Percentiles rank a stretch among this genome's conserved stretches.
Evolutionary conservation across 2,329 filamentous ascomycete species (phyloP).

Genomic region (Sporothrix dimorphospora): DNA sequence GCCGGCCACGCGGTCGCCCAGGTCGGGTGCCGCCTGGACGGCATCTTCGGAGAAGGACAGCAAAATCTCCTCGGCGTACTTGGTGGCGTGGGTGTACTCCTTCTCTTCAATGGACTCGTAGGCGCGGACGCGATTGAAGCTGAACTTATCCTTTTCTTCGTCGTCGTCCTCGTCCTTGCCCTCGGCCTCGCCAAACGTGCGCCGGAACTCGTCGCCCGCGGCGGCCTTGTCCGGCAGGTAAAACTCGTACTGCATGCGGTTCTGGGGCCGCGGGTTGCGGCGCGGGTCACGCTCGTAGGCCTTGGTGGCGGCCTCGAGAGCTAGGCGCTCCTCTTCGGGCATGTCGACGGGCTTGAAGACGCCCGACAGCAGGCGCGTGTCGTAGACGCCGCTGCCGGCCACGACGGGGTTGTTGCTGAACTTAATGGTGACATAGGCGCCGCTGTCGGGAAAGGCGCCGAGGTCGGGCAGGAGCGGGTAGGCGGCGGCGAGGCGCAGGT

Average conservation of each 20-base stretch:
- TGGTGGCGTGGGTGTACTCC: constrained; percentile 59
- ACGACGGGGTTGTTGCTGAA: constrained; percentile 69
- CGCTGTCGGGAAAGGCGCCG: constrained; percentile 69
- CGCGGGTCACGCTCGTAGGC: constrained; percentile 60
- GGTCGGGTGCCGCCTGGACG: constrained; percentile 35
- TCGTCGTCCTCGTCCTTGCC: constrained; percentile 52
- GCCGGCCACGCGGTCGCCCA: constrained; percentile 45
- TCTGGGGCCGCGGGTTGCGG: constrained; percentile 58
- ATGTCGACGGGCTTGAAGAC: constrained; percentile 64
- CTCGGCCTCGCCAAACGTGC: constrained; percentile 63
- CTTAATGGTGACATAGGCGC: constrained; percentile 71
- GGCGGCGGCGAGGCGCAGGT: constrained; percentile 62
- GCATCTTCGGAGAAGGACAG: constrained; percentile 60
- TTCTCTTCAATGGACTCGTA: constrained; percentile 66
- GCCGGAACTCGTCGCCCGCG: constrained; percentile 59
- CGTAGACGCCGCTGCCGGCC: constrained; percentile 53
- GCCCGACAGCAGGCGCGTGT: constrained; percentile 63
- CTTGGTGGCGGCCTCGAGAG: constrained; percentile 54
- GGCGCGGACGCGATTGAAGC: constrained; percentile 63
- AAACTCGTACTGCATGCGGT: constrained; percentile 68
- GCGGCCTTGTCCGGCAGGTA: constrained; percentile 58
- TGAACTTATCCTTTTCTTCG: constrained; percentile 55
- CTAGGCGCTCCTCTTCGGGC: constrained; percentile 57
- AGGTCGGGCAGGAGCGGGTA: constrained; percentile 67
- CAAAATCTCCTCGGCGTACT: constrained; percentile 67